Evolutionary conservation across 805 yeast species (phyloP).

Genomic region (Barnettozyma sp.): DNA sequence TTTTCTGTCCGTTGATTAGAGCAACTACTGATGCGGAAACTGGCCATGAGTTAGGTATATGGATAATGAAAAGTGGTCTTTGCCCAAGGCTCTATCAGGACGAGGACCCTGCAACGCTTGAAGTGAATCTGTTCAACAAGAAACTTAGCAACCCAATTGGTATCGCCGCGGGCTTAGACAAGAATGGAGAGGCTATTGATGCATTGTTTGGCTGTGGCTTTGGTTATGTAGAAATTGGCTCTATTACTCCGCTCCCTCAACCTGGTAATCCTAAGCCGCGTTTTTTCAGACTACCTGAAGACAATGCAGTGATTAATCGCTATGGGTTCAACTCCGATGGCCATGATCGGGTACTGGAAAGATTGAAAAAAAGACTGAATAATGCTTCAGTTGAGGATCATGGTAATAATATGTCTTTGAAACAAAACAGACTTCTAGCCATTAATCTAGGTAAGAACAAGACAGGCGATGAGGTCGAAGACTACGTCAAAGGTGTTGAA

Average conservation of each 20-base stretch:
- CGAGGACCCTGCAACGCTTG: constrained; percentile 42
- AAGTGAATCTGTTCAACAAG: constrained; percentile 60
- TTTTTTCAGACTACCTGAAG: constrained; percentile 77
- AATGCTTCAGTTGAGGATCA: no score
- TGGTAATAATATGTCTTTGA: constrained; percentile 42
- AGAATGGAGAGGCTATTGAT: constrained; percentile 88
- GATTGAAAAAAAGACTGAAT: constrained; percentile 58
- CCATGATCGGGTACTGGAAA: constrained; percentile 63
- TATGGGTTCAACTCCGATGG: constrained; percentile 94
- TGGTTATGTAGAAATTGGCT: constrained; percentile 87
- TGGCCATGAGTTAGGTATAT: constrained; percentile 75
- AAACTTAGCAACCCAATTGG: constrained; percentile 74
- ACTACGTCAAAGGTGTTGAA: constrained; percentile 78
- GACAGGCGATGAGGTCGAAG: constrained; percentile 82
- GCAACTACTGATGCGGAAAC: constrained; percentile 71
- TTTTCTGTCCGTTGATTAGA: constrained; percentile 72
- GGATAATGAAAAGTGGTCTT: constrained; percentile 59
- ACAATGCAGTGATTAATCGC: constrained; percentile 87
- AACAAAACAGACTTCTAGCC: constrained; percentile 61
- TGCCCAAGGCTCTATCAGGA: constrained; percentile 56
- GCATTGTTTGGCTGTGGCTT: constrained; percentile 72
- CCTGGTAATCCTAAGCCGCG: constrained; percentile 94
- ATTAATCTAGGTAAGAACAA: constrained; percentile 91
- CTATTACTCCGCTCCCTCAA: constrained; percentile 88
- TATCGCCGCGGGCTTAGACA: constrained; percentile 93